Base-by-base conservation (phyloP, 1,284 basidiomycete genomes). In the Apiotrichum laibachii region DNA sequence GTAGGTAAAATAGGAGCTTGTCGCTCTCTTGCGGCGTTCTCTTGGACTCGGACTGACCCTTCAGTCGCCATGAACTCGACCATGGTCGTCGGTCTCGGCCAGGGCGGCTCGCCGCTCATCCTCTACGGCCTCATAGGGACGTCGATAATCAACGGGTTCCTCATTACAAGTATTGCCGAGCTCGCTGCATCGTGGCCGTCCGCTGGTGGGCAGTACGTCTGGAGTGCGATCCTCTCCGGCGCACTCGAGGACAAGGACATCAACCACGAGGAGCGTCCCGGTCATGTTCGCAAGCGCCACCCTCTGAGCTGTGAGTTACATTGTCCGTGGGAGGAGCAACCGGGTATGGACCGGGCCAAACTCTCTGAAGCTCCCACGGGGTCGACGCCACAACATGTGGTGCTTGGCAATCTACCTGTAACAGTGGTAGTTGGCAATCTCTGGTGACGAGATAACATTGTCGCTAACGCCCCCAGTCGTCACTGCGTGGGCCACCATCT, bases 401-500 rank as follows among this genome's bases (percentile, higher is more conserved):
- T 31, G 4, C 26, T 3, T 7, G 7, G 26, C 7, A 7, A 31
- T 31, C 26, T 7, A 7, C 26, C 26, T 31, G 26, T 31, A 31
- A 31, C 26, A 7, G 26, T 31, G 21, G 37, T 43, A 11, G 21
- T 5, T n/a, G 7, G 6, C 3, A 12, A 18, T n/a, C n/a, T n/a
- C n/a, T n/a, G n/a, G n/a, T n/a, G n/a, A n/a, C n/a, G n/a, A n/a
- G n/a, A n/a, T n/a, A n/a, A n/a, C n/a, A n/a, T 16, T 2, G 34
- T 12, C 31, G 37, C 12, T 10, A 40, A 21, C 55, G 51, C 26
- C 33, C n/a, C 43, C 7, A 9, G 33, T 69, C 39, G 37, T 57
- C 13, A 55, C 63, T 50, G 65, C 56, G 21, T 63, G 61, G 58
- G 43, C 51, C 9, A 60, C 55, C 0, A 54, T 65, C 43, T 63